Percentiles rank a stretch among this genome's conserved stretches.
Evolutionary conservation across 441 rosid genomes (phyloP).

Genomic region (Hura crepitans): DNA sequence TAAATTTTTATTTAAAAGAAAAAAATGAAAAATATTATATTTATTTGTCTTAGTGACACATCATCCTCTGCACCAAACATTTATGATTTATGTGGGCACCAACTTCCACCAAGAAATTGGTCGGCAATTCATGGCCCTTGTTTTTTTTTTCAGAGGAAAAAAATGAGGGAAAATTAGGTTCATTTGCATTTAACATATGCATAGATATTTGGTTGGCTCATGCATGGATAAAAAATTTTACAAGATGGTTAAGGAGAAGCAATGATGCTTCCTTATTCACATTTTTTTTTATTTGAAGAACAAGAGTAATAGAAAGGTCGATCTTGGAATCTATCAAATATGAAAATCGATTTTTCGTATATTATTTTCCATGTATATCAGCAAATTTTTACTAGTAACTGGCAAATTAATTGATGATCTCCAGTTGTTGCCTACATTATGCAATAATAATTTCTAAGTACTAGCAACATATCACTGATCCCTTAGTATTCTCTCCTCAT

Average conservation of each 20-base stretch:
- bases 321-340: too few relatives aligned
- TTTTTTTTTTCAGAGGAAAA: not conserved
- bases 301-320: too few relatives aligned
- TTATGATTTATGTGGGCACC: conserved; percentile 25
- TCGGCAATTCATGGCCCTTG: conserved; percentile 31
- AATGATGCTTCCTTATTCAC: conserved; percentile 20
- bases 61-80: conserved; percentile 28
- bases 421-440: not conserved
- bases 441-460: not conserved
- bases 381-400: not conserved
- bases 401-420: not conserved
- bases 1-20: not conserved
- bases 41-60: conserved; percentile 16
- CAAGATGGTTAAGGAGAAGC: not conserved
- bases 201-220: conserved; percentile 1
- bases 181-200: not conserved
- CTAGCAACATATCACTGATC: not conserved
- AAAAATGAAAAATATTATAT: not conserved
- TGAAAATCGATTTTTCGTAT: too few relatives aligned
- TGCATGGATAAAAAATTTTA: conserved; percentile 1
- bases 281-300: not conserved
- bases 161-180: not conserved
- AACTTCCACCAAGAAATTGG: conserved; percentile 27
- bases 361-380: too few relatives aligned
- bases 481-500: not conserved